Base-by-base conservation (phyloP, 2,329 filamentous ascomycete genomes). In the Cercospora brassicicola region DNA sequence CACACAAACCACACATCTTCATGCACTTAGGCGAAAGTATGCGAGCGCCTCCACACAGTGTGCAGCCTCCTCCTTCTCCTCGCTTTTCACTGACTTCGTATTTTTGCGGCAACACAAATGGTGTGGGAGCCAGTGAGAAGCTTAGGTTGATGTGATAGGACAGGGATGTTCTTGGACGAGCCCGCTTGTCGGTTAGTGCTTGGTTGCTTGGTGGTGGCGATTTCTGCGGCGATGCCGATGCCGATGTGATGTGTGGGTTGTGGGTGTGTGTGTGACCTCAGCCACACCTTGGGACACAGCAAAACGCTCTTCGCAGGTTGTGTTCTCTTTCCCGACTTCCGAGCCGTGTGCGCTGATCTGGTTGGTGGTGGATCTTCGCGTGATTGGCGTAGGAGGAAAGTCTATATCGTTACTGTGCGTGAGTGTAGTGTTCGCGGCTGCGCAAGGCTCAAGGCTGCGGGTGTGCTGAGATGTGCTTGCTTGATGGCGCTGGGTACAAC, bases 21-120 rank as follows among this genome's bases (percentile, higher is more conserved):
- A 51, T 65, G 63, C 63, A 53, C 55, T 11, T 62, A 51, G 26
- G 60, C 60, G 60, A 62, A 62, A 62, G 36, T 42, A n/a, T 42
- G 36, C 36, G 15, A 42, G 36, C 36, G 36, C 36, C 36, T 30
- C 28, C 28, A 30, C 28, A 30, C 28, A 30, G 28, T 23, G 23
- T 23, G 6, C 28, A 30, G 28, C 28, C 28, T 30, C 28, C 28
- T 30, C 28, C 28, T 30, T 30, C 28, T 30, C 6, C 28, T 30
- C 28, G 7, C 7, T 30, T 30, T 8, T 30, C 28, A 30, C 28
- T 30, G 28, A 8, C 28, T 30, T 30, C 28, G 28, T 30, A 30
- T 30, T 30, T 8, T 30, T 30, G 28, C 28, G 28, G 28, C 28
- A 30, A 30, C 28, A 30, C 28, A 30, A 30, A 30, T 30, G 5